A percentile compares a stretch with the other conserved stretches of the same genome.
Evolutionary conservation across 2,329 filamentous ascomycete genomes (phyloP).

Genomic region (Fusarium subglutinans): DNA sequence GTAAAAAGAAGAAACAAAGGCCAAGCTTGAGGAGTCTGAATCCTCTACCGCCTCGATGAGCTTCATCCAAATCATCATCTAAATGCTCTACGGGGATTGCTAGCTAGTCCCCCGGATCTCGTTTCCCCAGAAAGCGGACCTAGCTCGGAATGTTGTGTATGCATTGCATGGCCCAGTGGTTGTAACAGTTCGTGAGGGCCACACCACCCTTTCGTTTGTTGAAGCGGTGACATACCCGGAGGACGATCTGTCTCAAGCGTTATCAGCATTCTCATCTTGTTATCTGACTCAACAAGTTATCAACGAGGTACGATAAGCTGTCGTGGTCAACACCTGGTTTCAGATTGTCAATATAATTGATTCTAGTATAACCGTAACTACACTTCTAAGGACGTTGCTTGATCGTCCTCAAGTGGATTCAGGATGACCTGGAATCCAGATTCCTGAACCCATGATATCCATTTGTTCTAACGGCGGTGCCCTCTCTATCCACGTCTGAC

Average conservation of each 20-base stretch:
- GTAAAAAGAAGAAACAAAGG: not conserved
- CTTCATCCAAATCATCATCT: slow-evolving; percentile 5
- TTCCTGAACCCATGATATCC: slow-evolving; percentile 37
- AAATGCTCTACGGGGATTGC: slow-evolving; percentile 24
- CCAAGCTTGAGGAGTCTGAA: not conserved
- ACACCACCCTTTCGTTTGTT: slow-evolving; percentile 24
- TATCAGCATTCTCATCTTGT: not conserved
- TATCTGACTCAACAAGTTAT: slow-evolving; percentile 3
- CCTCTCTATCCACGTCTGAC: slow-evolving; percentile 46
- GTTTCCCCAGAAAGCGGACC: slow-evolving; percentile 32
- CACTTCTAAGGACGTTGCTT: not conserved
- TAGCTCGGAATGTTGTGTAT: slow-evolving; percentile 19
- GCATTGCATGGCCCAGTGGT: not conserved
- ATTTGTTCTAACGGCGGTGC: slow-evolving; percentile 39
- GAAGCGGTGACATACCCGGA: slow-evolving; percentile 7
- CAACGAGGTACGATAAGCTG: not conserved
- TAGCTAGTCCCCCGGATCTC: slow-evolving; percentile 29
- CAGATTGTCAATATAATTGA: not conserved
- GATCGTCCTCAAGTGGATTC: slow-evolving; percentile 7
- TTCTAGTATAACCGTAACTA: slow-evolving; percentile 2
- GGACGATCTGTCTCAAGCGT: not conserved
- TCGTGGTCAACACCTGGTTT: slow-evolving; percentile 6
- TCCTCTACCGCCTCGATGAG: slow-evolving; percentile 1
- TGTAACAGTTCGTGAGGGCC: slow-evolving; percentile 19
- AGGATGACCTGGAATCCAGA: slow-evolving; percentile 30